Conservation (phyloP, 2,329 filamentous ascomycete genomes). For the Eutypa lata region DNA sequence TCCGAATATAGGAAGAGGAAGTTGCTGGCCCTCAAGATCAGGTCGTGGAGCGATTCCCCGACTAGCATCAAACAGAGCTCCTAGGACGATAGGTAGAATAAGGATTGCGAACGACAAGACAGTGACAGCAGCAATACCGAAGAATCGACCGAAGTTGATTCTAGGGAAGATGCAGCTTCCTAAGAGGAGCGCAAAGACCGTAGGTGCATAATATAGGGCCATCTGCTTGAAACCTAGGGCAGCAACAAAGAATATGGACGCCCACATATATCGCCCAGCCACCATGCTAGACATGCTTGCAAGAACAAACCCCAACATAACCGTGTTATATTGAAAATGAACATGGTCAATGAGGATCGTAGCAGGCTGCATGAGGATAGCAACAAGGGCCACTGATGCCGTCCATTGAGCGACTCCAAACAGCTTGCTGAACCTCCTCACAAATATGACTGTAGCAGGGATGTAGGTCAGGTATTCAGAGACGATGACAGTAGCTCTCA, state of each 20-base stretch:
- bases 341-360: constrained; percentile 86
- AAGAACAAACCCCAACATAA: constrained; percentile 91
- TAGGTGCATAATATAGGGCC: constrained; percentile 95
- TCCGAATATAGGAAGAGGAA: constrained; percentile 60
- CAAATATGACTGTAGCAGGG: constrained; percentile 80
- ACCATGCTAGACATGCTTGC: constrained; percentile 87
- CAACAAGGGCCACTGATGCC: constrained; percentile 78
- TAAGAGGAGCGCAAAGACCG: constrained; percentile 86
- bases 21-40: constrained; percentile 55
- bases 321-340: constrained; percentile 93
- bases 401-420: constrained; percentile 80
- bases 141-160: constrained; percentile 63
- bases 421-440: constrained; percentile 74
- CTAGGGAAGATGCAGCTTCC: constrained; percentile 79
- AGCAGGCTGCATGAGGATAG: constrained; percentile 87
- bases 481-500: constrained; percentile 86
- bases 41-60: constrained; percentile 58
- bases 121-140: constrained; percentile 74
- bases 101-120: constrained; percentile 69
- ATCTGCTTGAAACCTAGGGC: constrained; percentile 99
- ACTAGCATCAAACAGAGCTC: constrained; percentile 66
- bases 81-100: constrained; percentile 70
- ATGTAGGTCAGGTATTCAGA: constrained; percentile 91
- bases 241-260: constrained; percentile 87
- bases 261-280: constrained; percentile 81